Conservation (phyloP, 495 filamentous ascomycete genomes). For the Mytilinidion resinicola region DNA sequence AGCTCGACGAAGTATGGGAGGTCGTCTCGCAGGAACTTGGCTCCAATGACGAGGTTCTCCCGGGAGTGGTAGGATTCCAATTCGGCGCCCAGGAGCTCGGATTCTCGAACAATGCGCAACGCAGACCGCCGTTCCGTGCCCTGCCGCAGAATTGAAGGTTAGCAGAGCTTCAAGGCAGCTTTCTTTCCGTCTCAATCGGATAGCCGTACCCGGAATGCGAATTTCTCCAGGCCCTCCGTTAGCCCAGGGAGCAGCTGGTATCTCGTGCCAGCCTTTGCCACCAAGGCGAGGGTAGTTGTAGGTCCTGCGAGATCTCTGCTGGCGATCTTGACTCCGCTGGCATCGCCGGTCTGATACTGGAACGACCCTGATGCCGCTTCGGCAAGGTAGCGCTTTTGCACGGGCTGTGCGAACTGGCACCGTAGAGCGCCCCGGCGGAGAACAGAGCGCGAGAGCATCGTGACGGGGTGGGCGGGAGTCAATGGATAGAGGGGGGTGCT, state of each 20-base stretch:
- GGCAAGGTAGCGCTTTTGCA: slow-evolving; percentile 68
- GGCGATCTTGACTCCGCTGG: slow-evolving; percentile 82
- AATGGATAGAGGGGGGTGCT: slow-evolving; percentile 17
- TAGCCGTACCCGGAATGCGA: slow-evolving; percentile 82
- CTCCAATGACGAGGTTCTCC: slow-evolving; percentile 83
- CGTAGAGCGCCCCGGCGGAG: slow-evolving; percentile 69
- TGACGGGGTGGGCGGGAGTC: slow-evolving; percentile 26
- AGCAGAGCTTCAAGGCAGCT: slow-evolving; percentile 17
- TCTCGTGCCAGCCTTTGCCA: slow-evolving; percentile 86
- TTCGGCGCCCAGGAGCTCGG: slow-evolving; percentile 86
- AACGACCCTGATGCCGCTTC: slow-evolving; percentile 73
- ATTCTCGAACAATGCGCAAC: slow-evolving; percentile 86
- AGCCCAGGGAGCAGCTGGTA: slow-evolving; percentile 86
- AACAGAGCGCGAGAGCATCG: slow-evolving; percentile 81
- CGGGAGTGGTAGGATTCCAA: slow-evolving; percentile 78
- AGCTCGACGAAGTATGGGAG: slow-evolving; percentile 97
- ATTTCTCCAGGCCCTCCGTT: slow-evolving; percentile 82
- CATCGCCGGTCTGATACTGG: slow-evolving; percentile 80
- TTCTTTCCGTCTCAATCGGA: slow-evolving; percentile 6
- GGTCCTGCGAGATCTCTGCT: slow-evolving; percentile 80
- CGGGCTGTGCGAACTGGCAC: slow-evolving; percentile 52
- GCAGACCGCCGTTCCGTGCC: slow-evolving; percentile 78
- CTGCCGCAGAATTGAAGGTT: slow-evolving; percentile 43
- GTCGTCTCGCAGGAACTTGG: slow-evolving; percentile 90
- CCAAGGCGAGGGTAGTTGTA: slow-evolving; percentile 81